Percentiles rank a stretch among this genome's conserved stretches.
Evolutionary conservation across 495 filamentous ascomycete species (phyloP).

Genomic region (Aspergillus baeticus): DNA sequence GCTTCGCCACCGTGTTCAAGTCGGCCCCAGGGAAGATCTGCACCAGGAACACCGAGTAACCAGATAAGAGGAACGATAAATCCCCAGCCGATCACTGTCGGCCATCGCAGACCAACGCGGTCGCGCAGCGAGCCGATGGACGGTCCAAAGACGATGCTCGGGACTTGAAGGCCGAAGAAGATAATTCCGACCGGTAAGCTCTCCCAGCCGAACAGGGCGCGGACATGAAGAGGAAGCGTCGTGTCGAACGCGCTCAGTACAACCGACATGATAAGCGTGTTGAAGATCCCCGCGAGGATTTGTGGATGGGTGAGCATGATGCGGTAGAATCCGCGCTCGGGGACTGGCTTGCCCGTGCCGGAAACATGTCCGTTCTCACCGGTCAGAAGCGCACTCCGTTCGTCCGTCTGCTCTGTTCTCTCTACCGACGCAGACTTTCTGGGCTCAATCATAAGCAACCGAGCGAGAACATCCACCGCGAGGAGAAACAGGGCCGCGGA

Average conservation of each 20-base stretch:
- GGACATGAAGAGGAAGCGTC: slow-evolving; percentile 25
- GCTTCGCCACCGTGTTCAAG: background rate
- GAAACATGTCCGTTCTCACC: background rate
- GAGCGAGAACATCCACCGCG: slow-evolving; percentile 18
- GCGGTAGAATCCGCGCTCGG: slow-evolving; percentile 13
- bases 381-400: background rate
- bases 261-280: slow-evolving; percentile 1
- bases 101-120: slow-evolving; percentile 15
- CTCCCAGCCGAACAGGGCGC: slow-evolving; percentile 22
- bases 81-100: slow-evolving; percentile 15
- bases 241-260: slow-evolving; percentile 21
- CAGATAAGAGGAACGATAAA: slow-evolving; percentile 12
- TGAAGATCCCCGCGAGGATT: slow-evolving; percentile 11
- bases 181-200: slow-evolving; percentile 18
- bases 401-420: background rate
- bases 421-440: background rate
- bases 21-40: slow-evolving; percentile 1
- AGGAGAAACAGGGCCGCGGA: slow-evolving; percentile 20
- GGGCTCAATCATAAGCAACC: slow-evolving; percentile 28
- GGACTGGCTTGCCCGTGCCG: background rate
- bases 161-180: slow-evolving; percentile 21
- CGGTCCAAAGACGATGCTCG: slow-evolving; percentile 15
- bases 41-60: slow-evolving; percentile 12
- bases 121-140: slow-evolving; percentile 24
- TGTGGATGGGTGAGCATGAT: slow-evolving; percentile 15